Conservation (phyloP, 139 green algal species). For the Micromonas commoda region DNA sequence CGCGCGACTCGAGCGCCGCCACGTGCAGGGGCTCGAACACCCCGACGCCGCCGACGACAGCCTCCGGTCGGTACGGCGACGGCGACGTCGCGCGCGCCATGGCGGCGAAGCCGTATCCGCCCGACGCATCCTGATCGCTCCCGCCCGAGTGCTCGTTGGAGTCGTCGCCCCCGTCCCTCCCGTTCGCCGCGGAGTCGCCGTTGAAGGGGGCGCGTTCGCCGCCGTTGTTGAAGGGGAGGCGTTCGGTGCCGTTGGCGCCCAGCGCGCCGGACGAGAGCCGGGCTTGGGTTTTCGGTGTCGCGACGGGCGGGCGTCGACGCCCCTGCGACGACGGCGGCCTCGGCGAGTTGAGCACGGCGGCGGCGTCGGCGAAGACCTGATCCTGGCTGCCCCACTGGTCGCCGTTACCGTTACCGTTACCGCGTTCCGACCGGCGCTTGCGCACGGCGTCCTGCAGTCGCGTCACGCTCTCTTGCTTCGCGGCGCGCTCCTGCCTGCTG, state of each 20-base stretch:
- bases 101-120: neutral
- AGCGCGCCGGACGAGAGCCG: neutral
- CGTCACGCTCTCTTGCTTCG: neutral
- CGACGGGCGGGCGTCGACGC: too few relatives aligned
- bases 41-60: neutral
- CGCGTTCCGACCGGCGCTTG: neutral
- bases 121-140: neutral
- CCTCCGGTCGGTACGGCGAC: neutral
- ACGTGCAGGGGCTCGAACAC: conserved; percentile 1
- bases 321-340: too few relatives aligned
- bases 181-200: too few relatives aligned
- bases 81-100: neutral
- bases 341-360: too few relatives aligned
- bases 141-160: neutral
- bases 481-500: too few relatives aligned
- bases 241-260: too few relatives aligned
- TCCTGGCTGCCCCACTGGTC: neutral
- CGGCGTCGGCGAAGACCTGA: neutral
- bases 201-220: too few relatives aligned
- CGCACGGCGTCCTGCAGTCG: neutral
- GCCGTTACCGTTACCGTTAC: neutral
- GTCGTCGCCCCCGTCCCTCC: too few relatives aligned
- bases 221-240: too few relatives aligned
- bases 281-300: too few relatives aligned
- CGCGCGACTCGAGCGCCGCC: neutral